phyloP scores from a whole-genome alignment of 148 eudicot genomes.

The Amaranthus cruentus region DNA sequence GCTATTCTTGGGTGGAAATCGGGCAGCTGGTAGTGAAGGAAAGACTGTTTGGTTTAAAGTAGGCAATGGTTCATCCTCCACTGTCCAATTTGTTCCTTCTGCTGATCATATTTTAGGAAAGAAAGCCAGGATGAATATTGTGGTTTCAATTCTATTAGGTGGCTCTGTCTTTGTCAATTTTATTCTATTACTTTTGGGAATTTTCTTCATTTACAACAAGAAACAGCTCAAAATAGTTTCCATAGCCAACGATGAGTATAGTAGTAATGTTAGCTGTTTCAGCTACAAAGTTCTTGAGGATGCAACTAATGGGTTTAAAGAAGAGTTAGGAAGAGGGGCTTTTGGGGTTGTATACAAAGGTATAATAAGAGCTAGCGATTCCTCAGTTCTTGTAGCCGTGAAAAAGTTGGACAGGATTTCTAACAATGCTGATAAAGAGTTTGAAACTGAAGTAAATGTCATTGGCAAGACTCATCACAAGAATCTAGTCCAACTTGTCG shows the following conservation, averaged over 20 bases:
- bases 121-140: neutral
- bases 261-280: slow-evolving; percentile 29
- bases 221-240: neutral
- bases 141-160: slow-evolving; percentile 4
- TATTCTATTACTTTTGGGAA: neutral
- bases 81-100: neutral
- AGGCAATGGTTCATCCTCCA: neutral
- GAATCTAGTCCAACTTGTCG: slow-evolving; percentile 40
- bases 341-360: slow-evolving; percentile 47
- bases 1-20: neutral
- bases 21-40: neutral
- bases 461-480: slow-evolving; percentile 45
- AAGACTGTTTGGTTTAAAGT: slow-evolving; percentile 5
- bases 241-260: neutral
- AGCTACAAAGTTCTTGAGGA: slow-evolving; percentile 37
- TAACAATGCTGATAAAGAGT: slow-evolving; percentile 44
- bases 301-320: slow-evolving; percentile 44
- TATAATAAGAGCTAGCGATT: slow-evolving; percentile 14
- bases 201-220: neutral
- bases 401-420: slow-evolving; percentile 20
- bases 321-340: slow-evolving; percentile 35
- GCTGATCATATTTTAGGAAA: neutral
- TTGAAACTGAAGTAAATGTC: slow-evolving; percentile 36
- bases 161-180: neutral
- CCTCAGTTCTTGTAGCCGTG: slow-evolving; percentile 10